These are phyloP conservation scores for Nicotiana undulata DNA, from an alignment of 257 asterid species.

Conservation along the genomic window DNA sequence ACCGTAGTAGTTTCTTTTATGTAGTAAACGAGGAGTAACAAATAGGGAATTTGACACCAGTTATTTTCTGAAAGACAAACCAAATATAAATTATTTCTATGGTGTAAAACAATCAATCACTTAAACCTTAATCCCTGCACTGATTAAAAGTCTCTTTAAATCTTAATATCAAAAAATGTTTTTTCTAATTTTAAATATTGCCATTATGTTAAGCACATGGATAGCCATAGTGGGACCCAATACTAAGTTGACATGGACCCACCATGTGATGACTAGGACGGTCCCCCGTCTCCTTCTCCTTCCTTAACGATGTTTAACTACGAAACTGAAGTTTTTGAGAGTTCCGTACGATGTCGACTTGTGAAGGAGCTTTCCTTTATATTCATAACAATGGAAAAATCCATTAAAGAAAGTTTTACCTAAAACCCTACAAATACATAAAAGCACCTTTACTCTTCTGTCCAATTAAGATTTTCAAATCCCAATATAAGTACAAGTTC, in stretches of 20 bases:
- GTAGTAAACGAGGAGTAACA: no score
- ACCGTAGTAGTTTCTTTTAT: no score
- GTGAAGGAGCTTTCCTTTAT: constrained; percentile 13
- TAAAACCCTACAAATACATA: not conserved
- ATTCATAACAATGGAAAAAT: not conserved
- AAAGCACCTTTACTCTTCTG: not conserved
- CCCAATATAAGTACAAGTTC: not conserved
- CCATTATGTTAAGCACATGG: constrained; percentile 30
- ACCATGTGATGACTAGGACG: constrained; percentile 27
- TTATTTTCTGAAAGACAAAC: no score
- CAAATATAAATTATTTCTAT: no score
- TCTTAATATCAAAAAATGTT: no score
- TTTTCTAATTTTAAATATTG: no score
- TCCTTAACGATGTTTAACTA: not conserved
- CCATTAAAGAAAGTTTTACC: not conserved
- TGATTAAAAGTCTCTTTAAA: no score
- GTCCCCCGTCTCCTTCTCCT: not conserved
- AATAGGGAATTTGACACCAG: no score
- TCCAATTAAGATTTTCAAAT: not conserved
- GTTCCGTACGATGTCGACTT: constrained; percentile 16
- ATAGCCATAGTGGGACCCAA: constrained; percentile 14
- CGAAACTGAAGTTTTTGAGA: not conserved
- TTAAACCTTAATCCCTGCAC: no score
- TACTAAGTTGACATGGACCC: constrained; percentile 21
- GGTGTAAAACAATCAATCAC: no score